A percentile compares a stretch with the other conserved stretches of the same genome.
Conservation (phyloP, 139 green algal species). For the Chara braunii region DNA sequence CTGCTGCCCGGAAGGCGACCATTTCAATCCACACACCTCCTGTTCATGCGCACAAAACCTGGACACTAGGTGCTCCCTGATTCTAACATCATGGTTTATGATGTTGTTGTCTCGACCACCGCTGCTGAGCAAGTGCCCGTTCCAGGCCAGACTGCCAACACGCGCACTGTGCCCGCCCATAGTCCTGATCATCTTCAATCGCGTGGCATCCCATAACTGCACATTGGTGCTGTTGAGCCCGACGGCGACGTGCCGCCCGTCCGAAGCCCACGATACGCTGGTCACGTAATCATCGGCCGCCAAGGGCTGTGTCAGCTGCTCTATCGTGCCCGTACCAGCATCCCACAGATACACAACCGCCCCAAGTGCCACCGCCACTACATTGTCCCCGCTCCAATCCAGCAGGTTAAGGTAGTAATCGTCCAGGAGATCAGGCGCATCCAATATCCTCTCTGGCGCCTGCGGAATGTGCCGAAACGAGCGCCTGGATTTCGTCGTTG, state of each 20-base stretch:
- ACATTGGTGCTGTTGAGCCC: constrained; percentile 55
- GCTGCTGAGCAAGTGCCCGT: constrained; percentile 60
- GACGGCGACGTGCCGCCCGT: constrained; percentile 83
- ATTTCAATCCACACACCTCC: constrained; percentile 79
- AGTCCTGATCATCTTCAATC: constrained; percentile 53
- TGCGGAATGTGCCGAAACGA: constrained; percentile 43
- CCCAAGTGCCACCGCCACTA: constrained; percentile 79
- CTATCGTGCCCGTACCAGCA: constrained; percentile 64
- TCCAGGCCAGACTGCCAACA: constrained; percentile 77
- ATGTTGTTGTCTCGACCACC: constrained; percentile 77
- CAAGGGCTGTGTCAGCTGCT: constrained; percentile 70
- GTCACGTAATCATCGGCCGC: constrained; percentile 74
- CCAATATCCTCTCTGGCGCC: constrained; percentile 84
- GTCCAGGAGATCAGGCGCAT: constrained; percentile 89
- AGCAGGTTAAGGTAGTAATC: constrained; percentile 99
- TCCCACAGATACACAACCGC: constrained; percentile 91
- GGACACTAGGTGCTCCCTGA: constrained; percentile 58
- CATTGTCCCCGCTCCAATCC: constrained; percentile 79
- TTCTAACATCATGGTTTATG: constrained; percentile 83
- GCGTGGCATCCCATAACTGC: constrained; percentile 78
- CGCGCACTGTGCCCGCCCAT: constrained; percentile 79
- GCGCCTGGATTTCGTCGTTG: constrained; percentile 39
- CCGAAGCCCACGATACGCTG: constrained; percentile 72
- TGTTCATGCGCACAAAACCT: constrained; percentile 24
- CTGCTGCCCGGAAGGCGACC: constrained; percentile 62